Percentiles rank a stretch among this genome's conserved stretches.
phyloP scores from a whole-genome alignment of 805 yeast species.

The Sugiyamaella smithiae region DNA sequence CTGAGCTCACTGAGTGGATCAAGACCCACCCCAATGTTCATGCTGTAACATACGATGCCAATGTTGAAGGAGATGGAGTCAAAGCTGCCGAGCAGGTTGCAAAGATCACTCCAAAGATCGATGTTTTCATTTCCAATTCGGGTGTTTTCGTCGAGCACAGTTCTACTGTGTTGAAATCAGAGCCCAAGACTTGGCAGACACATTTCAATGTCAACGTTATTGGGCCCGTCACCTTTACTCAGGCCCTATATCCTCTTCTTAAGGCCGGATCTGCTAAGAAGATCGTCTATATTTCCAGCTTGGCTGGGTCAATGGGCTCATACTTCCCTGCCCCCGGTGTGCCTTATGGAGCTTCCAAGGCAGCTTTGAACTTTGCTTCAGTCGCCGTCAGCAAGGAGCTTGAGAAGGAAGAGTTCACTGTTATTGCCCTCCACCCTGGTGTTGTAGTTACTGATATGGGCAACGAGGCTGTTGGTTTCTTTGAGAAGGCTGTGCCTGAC shows the following conservation, averaged over 20 bases:
- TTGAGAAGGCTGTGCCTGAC: slow-evolving; percentile 7
- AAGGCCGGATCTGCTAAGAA: not conserved
- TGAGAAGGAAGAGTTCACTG: slow-evolving; percentile 28
- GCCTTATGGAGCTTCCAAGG: slow-evolving; percentile 39
- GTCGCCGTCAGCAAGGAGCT: slow-evolving; percentile 31
- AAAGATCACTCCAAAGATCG: slow-evolving; percentile 26
- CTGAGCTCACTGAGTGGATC: slow-evolving; percentile 17
- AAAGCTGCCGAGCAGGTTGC: slow-evolving; percentile 20
- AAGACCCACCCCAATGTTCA: slow-evolving; percentile 23
- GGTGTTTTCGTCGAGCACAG: slow-evolving; percentile 20
- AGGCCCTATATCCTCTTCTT: slow-evolving; percentile 1
- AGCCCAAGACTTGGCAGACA: not conserved
- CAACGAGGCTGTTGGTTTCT: slow-evolving; percentile 27
- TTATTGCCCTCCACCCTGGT: slow-evolving; percentile 40
- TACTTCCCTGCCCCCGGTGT: not conserved
- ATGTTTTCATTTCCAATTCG: slow-evolving; percentile 31
- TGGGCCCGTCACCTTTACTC: not conserved
- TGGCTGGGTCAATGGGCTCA: slow-evolving; percentile 8
- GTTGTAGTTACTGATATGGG: slow-evolving; percentile 35
- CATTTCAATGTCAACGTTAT: slow-evolving; percentile 1
- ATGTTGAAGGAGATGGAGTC: slow-evolving; percentile 22
- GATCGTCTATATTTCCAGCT: not conserved
- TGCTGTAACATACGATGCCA: slow-evolving; percentile 27
- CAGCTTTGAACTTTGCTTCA: slow-evolving; percentile 36
- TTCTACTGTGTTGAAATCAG: not conserved